Conservation (phyloP, 2,329 filamentous ascomycete genomes). For the Pseudogymnoascus sp. region DNA sequence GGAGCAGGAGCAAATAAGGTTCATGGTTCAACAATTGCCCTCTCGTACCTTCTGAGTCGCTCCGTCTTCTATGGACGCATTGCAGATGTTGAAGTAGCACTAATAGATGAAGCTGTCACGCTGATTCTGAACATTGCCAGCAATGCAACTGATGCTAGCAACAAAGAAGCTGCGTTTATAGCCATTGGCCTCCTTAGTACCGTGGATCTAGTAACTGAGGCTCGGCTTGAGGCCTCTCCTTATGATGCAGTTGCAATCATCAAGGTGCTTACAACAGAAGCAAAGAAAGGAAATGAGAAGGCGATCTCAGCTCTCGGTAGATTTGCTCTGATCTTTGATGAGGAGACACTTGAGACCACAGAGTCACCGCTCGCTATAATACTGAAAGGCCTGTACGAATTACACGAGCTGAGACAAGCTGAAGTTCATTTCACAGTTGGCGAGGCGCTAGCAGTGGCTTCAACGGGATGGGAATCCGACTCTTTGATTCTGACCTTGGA, state of each 20-base stretch:
- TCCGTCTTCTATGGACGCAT: conserved; percentile 40
- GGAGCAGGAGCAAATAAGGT: conserved; percentile 51
- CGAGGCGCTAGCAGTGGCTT: conserved; percentile 72
- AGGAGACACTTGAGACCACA: conserved; percentile 31
- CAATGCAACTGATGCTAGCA: conserved; percentile 44
- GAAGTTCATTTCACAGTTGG: conserved; percentile 89
- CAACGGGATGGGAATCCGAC: conserved; percentile 76
- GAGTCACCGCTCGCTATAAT: conserved; percentile 44
- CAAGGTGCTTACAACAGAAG: conserved; percentile 55
- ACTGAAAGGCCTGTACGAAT: conserved; percentile 58
- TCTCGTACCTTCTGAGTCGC: conserved; percentile 51
- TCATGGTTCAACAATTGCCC: conserved; percentile 51
- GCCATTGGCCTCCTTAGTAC: conserved; percentile 55
- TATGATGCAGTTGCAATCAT: conserved; percentile 36
- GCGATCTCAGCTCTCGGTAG: conserved; percentile 76
- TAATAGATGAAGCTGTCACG: conserved; percentile 35
- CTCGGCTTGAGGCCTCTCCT: conserved; percentile 18
- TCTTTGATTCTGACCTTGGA: conserved; percentile 69
- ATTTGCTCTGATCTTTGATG: conserved; percentile 55
- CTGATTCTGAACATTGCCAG: conserved; percentile 44
- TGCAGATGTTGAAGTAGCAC: conserved; percentile 29
- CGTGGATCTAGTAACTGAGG: conserved; percentile 40
- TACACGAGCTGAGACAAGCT: conserved; percentile 77
- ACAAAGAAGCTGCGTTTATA: conserved; percentile 49
- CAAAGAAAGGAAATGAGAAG: conserved; percentile 73